Percentiles rank a stretch among this genome's conserved stretches.
These are phyloP conservation scores for Xylaria sp. DNA, from an alignment of 2,329 filamentous ascomycete genomes.

Conservation along the genomic window DNA sequence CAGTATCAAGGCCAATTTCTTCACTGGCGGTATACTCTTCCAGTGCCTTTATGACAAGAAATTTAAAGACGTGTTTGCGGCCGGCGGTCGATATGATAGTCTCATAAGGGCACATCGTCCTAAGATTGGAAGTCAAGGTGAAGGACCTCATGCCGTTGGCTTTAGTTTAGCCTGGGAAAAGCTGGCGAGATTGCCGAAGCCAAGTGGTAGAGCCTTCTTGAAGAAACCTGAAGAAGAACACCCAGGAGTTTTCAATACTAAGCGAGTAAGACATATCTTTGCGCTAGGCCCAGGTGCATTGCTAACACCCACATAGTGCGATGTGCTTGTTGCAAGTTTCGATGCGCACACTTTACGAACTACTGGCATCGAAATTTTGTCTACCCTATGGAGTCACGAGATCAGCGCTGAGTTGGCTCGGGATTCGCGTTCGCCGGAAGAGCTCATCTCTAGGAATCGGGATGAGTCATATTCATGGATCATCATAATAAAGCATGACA, in stretches of 20 bases:
- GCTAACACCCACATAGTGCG: conserved; percentile 67
- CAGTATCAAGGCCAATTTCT: conserved; percentile 93
- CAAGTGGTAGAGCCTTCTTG: conserved; percentile 67
- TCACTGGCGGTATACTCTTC: conserved; percentile 85
- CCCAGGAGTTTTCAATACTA: conserved; percentile 68
- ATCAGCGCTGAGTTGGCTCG: conserved; percentile 90
- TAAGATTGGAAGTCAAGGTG: conserved; percentile 69
- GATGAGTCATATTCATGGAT: conserved; percentile 87
- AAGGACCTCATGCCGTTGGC: conserved; percentile 85
- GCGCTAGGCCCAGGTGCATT: neutral
- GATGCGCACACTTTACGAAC: conserved; percentile 80
- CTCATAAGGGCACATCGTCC: conserved; percentile 86
- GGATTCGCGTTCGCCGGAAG: conserved; percentile 82
- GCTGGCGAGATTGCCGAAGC: conserved; percentile 73
- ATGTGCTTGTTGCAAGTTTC: conserved; percentile 90
- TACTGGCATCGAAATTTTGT: conserved; percentile 79
- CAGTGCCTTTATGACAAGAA: conserved; percentile 90
- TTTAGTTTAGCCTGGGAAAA: conserved; percentile 92
- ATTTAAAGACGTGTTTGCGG: conserved; percentile 86
- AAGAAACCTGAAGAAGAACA: conserved; percentile 76
- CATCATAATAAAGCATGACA: conserved; percentile 84
- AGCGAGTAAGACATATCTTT: conserved; percentile 64
- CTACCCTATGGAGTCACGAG: conserved; percentile 82
- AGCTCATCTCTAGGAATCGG: conserved; percentile 79
- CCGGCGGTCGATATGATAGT: conserved; percentile 91